phyloP scores from a whole-genome alignment of 2,329 filamentous ascomycete genomes.

The Cyphellophora attinorum region DNA sequence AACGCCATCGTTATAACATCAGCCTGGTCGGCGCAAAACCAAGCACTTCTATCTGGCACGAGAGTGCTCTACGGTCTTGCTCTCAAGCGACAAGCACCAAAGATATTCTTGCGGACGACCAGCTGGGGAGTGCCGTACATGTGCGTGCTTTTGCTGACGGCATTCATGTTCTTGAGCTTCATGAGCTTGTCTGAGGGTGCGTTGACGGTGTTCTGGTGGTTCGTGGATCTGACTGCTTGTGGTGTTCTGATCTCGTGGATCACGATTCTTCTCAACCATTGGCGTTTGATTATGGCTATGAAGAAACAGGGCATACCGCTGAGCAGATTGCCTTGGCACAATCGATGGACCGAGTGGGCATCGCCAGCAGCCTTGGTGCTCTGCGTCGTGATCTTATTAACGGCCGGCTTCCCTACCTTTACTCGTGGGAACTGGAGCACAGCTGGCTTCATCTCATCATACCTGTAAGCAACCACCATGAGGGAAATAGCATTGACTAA shows the following conservation, averaged over 20 bases:
- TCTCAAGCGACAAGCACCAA: conserved; percentile 28
- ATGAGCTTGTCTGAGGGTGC: conserved; percentile 32
- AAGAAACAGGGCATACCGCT: conserved; percentile 44
- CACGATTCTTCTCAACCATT: conserved; percentile 50
- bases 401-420: conserved; percentile 58
- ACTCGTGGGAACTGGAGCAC: conserved; percentile 50
- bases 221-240: conserved; percentile 52
- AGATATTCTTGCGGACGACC: conserved; percentile 21
- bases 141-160: conserved; percentile 14
- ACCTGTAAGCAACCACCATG: conserved; percentile 39
- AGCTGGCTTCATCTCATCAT: conserved; percentile 50
- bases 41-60: conserved; percentile 27
- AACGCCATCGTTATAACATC: conserved; percentile 32
- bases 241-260: conserved; percentile 57
- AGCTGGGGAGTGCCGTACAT: conserved; percentile 17
- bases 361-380: conserved; percentile 53
- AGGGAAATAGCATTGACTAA: too few species aligned
- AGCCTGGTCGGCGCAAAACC: conserved; percentile 34
- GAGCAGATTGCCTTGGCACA: conserved; percentile 50
- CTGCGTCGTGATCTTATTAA: conserved; percentile 57
- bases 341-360: conserved; percentile 53
- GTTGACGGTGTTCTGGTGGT: conserved; percentile 57
- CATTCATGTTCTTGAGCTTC: conserved; percentile 18
- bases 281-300: conserved; percentile 46
- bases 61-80: conserved; percentile 29